Conservation (phyloP, 495 filamentous ascomycete species). For the Penicillium subrubescens region DNA sequence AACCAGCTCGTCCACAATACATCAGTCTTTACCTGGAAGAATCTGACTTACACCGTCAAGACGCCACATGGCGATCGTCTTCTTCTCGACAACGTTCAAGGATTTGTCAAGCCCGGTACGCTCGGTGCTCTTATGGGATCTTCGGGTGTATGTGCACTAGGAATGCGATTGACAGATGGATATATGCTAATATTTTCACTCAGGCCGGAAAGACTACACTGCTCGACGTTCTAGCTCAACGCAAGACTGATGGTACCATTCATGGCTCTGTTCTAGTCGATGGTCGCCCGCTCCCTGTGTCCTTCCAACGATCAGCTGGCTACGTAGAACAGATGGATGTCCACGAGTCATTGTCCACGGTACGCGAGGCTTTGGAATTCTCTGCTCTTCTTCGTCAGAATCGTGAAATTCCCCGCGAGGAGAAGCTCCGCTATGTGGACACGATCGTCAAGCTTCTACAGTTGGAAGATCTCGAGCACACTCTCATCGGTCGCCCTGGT, state of each 20-base stretch:
- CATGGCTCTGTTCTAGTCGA: constrained; percentile 84
- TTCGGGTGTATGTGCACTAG: constrained; percentile 54
- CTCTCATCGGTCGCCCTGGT: constrained; percentile 55
- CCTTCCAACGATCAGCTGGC: constrained; percentile 72
- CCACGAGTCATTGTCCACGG: constrained; percentile 59
- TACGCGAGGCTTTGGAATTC: constrained; percentile 63
- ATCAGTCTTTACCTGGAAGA: constrained; percentile 15
- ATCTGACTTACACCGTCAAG: constrained; percentile 58
- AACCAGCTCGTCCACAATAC: constrained; percentile 46
- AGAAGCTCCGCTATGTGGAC: constrained; percentile 63
- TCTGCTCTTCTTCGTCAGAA: constrained; percentile 60
- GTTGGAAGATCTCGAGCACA: constrained; percentile 44
- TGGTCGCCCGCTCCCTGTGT: constrained; percentile 70
- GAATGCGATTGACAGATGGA: not conserved
- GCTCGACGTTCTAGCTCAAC: constrained; percentile 56
- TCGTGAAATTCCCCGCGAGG: constrained; percentile 47
- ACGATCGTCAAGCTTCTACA: constrained; percentile 56
- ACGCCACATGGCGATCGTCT: constrained; percentile 42
- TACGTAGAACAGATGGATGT: constrained; percentile 65
- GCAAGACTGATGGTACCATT: constrained; percentile 84
- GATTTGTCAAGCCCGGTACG: constrained; percentile 88
- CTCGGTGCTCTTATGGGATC: constrained; percentile 74
- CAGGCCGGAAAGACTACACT: constrained; percentile 54
- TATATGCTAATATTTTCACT: not conserved
- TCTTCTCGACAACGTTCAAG: constrained; percentile 77